Conservation (phyloP, 768 basidiomycete genomes). For the Strobilomyces dryophilus region DNA sequence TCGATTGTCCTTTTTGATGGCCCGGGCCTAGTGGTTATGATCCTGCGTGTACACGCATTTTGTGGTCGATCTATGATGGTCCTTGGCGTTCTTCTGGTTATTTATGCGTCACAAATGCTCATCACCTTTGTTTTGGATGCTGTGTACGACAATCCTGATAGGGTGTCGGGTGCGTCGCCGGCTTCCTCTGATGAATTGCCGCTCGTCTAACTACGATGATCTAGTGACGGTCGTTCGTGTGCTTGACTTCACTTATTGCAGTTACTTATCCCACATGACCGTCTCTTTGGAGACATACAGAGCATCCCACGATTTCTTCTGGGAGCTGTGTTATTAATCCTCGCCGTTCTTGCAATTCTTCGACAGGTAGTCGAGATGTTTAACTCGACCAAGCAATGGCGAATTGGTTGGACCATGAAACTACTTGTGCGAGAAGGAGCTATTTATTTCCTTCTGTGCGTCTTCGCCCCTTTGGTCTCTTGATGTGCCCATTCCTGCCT, state of each 20-base stretch:
- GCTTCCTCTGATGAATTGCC: no score
- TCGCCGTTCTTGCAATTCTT: neutral
- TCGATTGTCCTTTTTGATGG: no score
- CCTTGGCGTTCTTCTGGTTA: neutral
- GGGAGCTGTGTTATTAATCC: neutral
- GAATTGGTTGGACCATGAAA: no score
- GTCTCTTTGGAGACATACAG: neutral
- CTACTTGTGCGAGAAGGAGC: neutral
- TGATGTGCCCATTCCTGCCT: no score
- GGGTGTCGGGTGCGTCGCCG: neutral
- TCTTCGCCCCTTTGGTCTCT: neutral
- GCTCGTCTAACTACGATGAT: no score
- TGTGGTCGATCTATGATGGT: neutral
- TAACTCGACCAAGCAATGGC: neutral
- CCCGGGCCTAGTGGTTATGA: conserved; percentile 8
- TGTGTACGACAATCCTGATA: neutral
- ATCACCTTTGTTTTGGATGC: neutral
- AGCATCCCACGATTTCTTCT: neutral
- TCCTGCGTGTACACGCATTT: conserved; percentile 9
- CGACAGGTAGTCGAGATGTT: neutral
- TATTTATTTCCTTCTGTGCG: neutral
- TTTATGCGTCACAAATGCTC: neutral
- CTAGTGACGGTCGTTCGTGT: neutral
- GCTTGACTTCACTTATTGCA: neutral
- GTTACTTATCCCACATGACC: neutral